Evolutionary conservation across 2,329 filamentous ascomycete genomes (phyloP), one percentile per base, ranked within the genome.

Genomic region (Dichotomopilus funicola): DNA sequence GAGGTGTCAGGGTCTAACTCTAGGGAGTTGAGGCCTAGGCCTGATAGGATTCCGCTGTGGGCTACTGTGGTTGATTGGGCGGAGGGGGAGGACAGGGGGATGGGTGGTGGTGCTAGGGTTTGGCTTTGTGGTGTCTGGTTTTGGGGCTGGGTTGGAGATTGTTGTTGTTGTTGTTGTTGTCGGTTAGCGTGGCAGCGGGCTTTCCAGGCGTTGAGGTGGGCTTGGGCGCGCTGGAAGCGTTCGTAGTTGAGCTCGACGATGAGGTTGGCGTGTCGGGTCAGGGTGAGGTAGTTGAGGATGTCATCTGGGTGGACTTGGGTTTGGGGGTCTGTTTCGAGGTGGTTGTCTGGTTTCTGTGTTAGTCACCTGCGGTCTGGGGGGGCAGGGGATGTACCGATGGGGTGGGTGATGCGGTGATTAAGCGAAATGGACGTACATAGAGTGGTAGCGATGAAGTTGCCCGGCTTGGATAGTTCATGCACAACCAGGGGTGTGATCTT

Each of bases 231-330:
- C 33, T 49, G 45, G 36, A 13, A 12, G 8, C 51, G 51, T 33
- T 53, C 51, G 44, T 48, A 45, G 45, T 53, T 53, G 1, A 53
- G 51, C 37, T 53, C 51, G 34, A 53, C 51, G 33, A 53, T 44
- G n/a, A 53, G 51, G 44, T 53, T 53, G 51, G 51, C 51, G 35
- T 53, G 51, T 3, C 51, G 51, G 45, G 42, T 48, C n/a, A 48
- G 44, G 12, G 51, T 49, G 9, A 53, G 31, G 45, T 42, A 43
- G 38, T 53, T 53, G 12, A 42, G 31, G 31, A 43, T 19, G n/a
- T 53, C 51, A 4, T 48, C 10, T n/a, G 37, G 44, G 45, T 41
- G 27, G 37, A 53, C 31, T 12, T 53, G 48, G 51, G 27, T 38
- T 33, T 31, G 7, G 2, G 13, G 19, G 31, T 53, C 44, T 2